Evolutionary conservation across 2,329 filamentous ascomycete species (phyloP).

Genomic region (Amylocarpus encephaloides): DNA sequence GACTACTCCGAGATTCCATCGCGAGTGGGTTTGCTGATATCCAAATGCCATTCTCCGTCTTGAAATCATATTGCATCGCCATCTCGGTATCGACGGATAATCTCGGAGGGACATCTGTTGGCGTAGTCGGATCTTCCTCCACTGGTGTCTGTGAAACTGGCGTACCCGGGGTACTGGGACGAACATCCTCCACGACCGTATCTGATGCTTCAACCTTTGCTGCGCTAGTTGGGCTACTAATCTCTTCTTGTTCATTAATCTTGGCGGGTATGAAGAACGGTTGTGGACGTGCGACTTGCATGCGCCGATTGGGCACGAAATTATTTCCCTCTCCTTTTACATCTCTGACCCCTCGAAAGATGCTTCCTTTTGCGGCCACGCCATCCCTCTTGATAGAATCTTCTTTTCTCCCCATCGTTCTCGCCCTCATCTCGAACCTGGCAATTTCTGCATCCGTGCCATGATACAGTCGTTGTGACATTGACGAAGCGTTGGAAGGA

Average conservation of each 20-base stretch:
- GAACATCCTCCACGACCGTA: background rate
- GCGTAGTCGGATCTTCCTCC: conserved; percentile 4
- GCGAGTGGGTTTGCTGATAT: conserved; percentile 24
- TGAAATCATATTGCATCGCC: conserved; percentile 26
- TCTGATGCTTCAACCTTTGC: background rate
- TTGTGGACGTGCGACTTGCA: conserved; percentile 19
- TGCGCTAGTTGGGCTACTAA: background rate
- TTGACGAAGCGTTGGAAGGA: conserved; percentile 21
- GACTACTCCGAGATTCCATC: conserved; percentile 23
- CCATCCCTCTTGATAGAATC: conserved; percentile 26
- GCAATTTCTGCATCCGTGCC: conserved; percentile 21
- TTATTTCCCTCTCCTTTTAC: conserved; percentile 9
- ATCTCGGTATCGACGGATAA: conserved; percentile 21
- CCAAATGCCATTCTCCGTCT: conserved; percentile 24
- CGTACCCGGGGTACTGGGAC: conserved; percentile 5
- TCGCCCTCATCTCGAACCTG: conserved; percentile 19
- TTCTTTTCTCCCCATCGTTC: conserved; percentile 21
- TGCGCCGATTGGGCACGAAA: conserved; percentile 12
- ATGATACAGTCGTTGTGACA: conserved; percentile 24
- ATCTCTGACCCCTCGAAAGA: conserved; percentile 6
- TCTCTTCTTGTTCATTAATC: conserved; percentile 26
- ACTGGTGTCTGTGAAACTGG: background rate
- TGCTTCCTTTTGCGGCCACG: conserved; percentile 29
- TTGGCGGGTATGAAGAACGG: conserved; percentile 28
- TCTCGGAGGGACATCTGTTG: background rate